Conservation (phyloP, 2,329 filamentous ascomycete species). For the Cercospora zeae-maydis region DNA sequence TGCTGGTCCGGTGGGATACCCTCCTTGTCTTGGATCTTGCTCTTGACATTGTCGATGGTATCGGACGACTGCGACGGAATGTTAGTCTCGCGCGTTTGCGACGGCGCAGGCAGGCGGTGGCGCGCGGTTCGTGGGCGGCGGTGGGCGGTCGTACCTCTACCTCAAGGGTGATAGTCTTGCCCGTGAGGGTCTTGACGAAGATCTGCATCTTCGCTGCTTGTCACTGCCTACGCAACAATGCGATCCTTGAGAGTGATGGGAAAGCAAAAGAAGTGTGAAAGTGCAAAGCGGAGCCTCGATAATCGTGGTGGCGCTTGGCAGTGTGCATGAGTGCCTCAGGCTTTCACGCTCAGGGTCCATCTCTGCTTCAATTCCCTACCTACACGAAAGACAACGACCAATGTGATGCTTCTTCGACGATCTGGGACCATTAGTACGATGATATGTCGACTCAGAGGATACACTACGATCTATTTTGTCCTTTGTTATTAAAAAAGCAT, state of each 20-base stretch:
- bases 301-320: slow-evolving; percentile 4
- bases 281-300: slow-evolving; percentile 1
- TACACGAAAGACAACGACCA: too few relatives aligned
- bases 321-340: not conserved
- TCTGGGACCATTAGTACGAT: too few relatives aligned
- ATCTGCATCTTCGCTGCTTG: slow-evolving; percentile 66
- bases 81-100: slow-evolving; percentile 4
- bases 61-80: slow-evolving; percentile 64
- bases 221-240: slow-evolving; percentile 9
- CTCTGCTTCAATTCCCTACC: too few relatives aligned
- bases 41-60: slow-evolving; percentile 99
- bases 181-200: slow-evolving; percentile 98
- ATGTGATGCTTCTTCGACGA: too few relatives aligned
- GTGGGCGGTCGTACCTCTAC: slow-evolving; percentile 60
- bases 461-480: too few relatives aligned
- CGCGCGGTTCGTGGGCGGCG: slow-evolving; percentile 2
- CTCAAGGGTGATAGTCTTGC: slow-evolving; percentile 99
- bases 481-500: not conserved
- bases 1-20: slow-evolving; percentile 99
- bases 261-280: slow-evolving; percentile 4
- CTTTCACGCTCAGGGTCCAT: not conserved
- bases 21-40: slow-evolving; percentile 98
- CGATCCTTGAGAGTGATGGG: slow-evolving; percentile 12
- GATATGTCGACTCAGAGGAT: too few relatives aligned
- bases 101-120: not conserved